Percentiles rank a stretch among this genome's conserved stretches.
These are phyloP conservation scores for Galeopsis tetrahit DNA, from an alignment of 257 asterid species.

Conservation along the genomic window DNA sequence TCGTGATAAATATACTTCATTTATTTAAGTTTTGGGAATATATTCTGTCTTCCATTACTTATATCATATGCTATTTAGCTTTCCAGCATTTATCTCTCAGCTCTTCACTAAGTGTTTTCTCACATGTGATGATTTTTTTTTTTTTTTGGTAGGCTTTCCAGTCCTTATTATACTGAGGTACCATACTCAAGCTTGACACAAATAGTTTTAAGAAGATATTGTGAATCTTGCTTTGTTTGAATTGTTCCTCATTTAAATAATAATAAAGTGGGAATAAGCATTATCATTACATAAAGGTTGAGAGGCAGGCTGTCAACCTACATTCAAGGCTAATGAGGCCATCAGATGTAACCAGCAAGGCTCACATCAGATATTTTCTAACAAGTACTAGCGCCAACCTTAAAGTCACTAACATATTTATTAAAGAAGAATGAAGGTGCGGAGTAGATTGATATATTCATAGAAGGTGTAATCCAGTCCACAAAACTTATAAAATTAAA, in stretches of 20 bases:
- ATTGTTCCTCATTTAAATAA: background rate
- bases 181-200: slow-evolving; percentile 2
- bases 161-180: slow-evolving; percentile 21
- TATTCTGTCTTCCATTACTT: slow-evolving; percentile 34
- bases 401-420: background rate
- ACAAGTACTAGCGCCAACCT: slow-evolving; percentile 2
- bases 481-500: background rate
- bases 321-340: background rate
- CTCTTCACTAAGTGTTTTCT: slow-evolving; percentile 12
- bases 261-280: background rate
- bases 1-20: slow-evolving; percentile 42
- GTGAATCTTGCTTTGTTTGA: slow-evolving; percentile 3
- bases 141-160: slow-evolving; percentile 13
- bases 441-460: background rate
- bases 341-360: background rate
- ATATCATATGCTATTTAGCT: slow-evolving; percentile 16
- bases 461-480: background rate
- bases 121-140: background rate
- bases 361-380: background rate
- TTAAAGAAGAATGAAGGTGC: background rate
- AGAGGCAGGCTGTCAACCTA: background rate
- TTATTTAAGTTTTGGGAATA: slow-evolving; percentile 29
- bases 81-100: slow-evolving; percentile 15
- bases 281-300: background rate
- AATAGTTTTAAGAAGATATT: slow-evolving; percentile 4